Conservation (phyloP, 805 yeast species). For the Spencermartinsiella europaea region DNA sequence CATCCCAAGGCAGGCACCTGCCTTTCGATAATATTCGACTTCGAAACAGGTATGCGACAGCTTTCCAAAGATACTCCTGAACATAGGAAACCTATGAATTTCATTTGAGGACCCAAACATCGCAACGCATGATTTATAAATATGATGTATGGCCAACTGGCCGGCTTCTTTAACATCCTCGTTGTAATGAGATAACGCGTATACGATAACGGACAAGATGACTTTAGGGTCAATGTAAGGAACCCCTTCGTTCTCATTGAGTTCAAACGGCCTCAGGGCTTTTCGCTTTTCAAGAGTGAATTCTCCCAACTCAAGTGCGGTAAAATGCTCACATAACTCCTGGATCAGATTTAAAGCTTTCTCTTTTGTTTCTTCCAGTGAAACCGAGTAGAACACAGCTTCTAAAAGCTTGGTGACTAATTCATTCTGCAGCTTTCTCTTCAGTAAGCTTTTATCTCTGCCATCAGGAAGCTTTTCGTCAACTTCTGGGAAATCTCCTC, state of each 20-base stretch:
- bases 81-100: conserved; percentile 66
- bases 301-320: conserved; percentile 69
- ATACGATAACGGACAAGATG: conserved; percentile 67
- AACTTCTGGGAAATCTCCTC: conserved; percentile 39
- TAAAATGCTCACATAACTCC: conserved; percentile 71
- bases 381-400: conserved; percentile 67
- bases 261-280: conserved; percentile 63
- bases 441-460: conserved; percentile 17
- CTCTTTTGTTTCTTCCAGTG: conserved; percentile 63
- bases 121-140: conserved; percentile 55
- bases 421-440: conserved; percentile 45
- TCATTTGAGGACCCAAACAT: conserved; percentile 65
- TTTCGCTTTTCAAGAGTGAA: conserved; percentile 62
- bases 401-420: conserved; percentile 61
- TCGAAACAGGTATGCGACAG: conserved; percentile 90
- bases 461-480: conserved; percentile 23
- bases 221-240: conserved; percentile 64
- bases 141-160: conserved; percentile 53
- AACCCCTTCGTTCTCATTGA: conserved; percentile 74
- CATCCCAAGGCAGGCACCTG: conserved; percentile 86
- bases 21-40: conserved; percentile 76
- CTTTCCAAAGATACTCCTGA: conserved; percentile 69
- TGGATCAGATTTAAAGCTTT: conserved; percentile 61
- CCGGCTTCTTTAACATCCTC: conserved; percentile 69
- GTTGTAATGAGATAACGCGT: conserved; percentile 74